Evolutionary conservation across 73 alveolate genomes (phyloP), one percentile per base, ranked within the genome.

Genomic region (Paramecium tetraurelia): DNA sequence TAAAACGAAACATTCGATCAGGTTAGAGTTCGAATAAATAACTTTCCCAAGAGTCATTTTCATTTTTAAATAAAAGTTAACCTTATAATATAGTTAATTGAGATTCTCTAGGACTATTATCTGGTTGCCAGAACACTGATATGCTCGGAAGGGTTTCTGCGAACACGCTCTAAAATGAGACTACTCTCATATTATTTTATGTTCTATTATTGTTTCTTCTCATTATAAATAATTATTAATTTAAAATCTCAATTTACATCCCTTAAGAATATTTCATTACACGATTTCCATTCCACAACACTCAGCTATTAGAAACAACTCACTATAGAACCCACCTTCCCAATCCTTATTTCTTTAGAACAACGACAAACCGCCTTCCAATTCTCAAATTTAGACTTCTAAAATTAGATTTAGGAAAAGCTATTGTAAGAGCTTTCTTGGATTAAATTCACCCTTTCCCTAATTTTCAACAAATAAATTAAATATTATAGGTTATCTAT

Each of bases 31-130:
- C 90, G 29, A 80, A 80, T 40, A 80, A 46, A 35, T 24, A 80
- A 46, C 33, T 41, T 22, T 80, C 90, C 90, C 90, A 80, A 21
- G 36, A 35, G 20, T 80, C 90, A 80, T 46, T 80, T n/a, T 80
- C 90, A 44, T 80, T 46, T 48, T 80, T 80, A 21, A 80, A 48
- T 41, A 80, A 29, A 33, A 80, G 70, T 80, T 48, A 16, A 24
- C 90, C 90, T 44, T 41, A 22, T 8, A 80, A 24, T 8, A 80
- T 44, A 10, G 90, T 80, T 40, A 80, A 46, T 48, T 80, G 20
- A 0, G 76, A 43, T 80, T 80, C 90, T 10, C 75, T 59, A 29
- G 57, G 72, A 46, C 57, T 80, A 9, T 0, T 35, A 24, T 38
- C 75, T 20, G 90, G 90, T 11, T 80, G 35, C 90, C 90, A 80